Evolutionary conservation across 1,284 basidiomycete species (phyloP).

Genomic region (Ceratorhiza oryzae-sativae): DNA sequence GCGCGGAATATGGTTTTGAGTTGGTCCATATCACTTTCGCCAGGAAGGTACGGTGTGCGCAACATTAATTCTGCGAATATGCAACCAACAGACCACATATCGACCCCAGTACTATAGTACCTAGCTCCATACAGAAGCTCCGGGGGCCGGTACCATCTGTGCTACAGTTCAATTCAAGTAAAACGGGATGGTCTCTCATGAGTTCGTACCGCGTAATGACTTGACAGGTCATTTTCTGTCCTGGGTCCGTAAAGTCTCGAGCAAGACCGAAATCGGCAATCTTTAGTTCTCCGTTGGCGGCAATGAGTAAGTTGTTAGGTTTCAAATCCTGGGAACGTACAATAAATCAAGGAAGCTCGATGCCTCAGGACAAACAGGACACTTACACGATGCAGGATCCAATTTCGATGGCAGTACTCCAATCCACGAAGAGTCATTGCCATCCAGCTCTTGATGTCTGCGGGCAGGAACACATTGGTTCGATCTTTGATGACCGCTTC

Average conservation of each 20-base stretch:
- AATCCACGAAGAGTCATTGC: conserved; percentile 96
- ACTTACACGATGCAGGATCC: conserved; percentile 86
- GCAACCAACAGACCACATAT: conserved; percentile 95
- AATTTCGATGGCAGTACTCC: conserved; percentile 96
- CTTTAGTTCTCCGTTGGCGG: conserved; percentile 90
- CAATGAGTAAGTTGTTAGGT: conserved; percentile 97
- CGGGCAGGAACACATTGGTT: conserved; percentile 87
- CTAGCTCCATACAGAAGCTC: conserved; percentile 89
- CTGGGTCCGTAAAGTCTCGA: conserved; percentile 92
- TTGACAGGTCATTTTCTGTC: conserved; percentile 95
- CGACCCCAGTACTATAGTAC: conserved; percentile 87
- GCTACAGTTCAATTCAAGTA: conserved; percentile 2
- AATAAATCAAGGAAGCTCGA: not conserved
- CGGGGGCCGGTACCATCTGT: conserved; percentile 96
- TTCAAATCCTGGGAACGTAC: conserved; percentile 83
- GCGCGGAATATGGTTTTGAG: conserved; percentile 94
- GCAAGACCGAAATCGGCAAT: conserved; percentile 99
- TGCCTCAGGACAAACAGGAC: not conserved
- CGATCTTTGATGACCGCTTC: conserved; percentile 97
- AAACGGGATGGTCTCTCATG: conserved; percentile 43
- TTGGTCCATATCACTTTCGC: conserved; percentile 96
- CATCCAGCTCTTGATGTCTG: conserved; percentile 99
- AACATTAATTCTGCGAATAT: conserved; percentile 97
- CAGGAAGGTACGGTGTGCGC: conserved; percentile 90
- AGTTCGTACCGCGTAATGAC: conserved; percentile 85